A percentile compares a stretch with the other conserved stretches of the same genome.
phyloP scores from a whole-genome alignment of 2,329 filamentous ascomycete species.

The Alternaria triticina region DNA sequence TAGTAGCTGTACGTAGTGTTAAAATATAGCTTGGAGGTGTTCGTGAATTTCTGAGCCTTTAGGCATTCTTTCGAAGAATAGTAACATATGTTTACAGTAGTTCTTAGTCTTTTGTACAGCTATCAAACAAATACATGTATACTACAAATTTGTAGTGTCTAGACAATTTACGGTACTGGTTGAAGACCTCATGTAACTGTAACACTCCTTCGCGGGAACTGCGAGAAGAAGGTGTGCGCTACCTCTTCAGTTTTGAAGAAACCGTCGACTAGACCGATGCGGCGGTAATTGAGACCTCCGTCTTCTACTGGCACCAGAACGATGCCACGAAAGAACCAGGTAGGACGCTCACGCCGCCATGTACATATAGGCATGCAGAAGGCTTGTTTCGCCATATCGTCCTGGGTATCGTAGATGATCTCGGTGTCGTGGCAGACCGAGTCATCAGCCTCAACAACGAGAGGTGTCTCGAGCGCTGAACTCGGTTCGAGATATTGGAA shows the following conservation, averaged over 20 bases:
- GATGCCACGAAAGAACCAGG: not conserved
- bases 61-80: too few species aligned
- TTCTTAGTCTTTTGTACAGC: not conserved
- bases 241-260: not conserved
- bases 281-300: not conserved
- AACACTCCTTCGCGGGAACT: not conserved
- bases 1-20: too few species aligned
- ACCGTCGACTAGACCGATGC: fast-evolving
- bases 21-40: too few species aligned
- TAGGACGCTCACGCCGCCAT: too few species aligned
- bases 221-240: not conserved
- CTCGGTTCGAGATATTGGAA: too few species aligned
- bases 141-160: not conserved
- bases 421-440: too few species aligned
- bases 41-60: too few species aligned
- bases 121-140: not conserved
- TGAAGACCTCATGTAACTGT: not conserved
- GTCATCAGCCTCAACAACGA: too few species aligned
- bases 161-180: not conserved
- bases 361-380: not conserved
- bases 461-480: too few species aligned
- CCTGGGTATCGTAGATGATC: too few species aligned
- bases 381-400: not conserved
- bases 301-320: not conserved
- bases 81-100: too few species aligned